phyloP scores from a whole-genome alignment of 2,329 filamentous ascomycete genomes.

The Lasiodiplodia theobromae region DNA sequence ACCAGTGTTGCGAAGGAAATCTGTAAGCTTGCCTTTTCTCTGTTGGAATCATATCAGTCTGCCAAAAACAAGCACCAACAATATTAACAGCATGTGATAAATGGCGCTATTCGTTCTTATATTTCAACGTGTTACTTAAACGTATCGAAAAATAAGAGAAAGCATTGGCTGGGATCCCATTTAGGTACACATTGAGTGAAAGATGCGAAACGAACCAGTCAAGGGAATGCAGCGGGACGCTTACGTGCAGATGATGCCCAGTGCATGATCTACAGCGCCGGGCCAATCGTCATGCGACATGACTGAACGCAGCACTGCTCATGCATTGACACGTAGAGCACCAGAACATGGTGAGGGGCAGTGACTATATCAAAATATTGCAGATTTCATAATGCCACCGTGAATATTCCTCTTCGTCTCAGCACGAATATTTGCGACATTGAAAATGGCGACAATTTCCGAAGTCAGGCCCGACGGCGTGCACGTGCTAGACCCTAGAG shows the following conservation, averaged over 20 bases:
- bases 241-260: not conserved
- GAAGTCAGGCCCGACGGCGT: not conserved
- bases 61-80: no score
- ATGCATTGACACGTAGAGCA: constrained; percentile 1
- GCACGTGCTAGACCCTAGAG: not conserved
- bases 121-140: no score
- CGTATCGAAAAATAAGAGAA: no score
- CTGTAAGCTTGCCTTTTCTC: no score
- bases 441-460: not conserved
- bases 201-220: not conserved
- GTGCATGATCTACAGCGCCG: not conserved
- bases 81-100: no score
- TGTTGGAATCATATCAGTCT: no score
- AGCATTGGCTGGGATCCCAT: not conserved
- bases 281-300: not conserved
- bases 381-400: not conserved
- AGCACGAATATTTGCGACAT: not conserved
- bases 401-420: not conserved
- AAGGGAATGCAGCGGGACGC: not conserved
- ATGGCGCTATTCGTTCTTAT: no score
- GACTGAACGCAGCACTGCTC: not conserved
- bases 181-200: not conserved
- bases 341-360: not conserved
- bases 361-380: not conserved
- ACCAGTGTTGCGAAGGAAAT: no score